Percentiles rank a stretch among this genome's conserved stretches.
These are phyloP conservation scores for Alternaria sp. DNA, from an alignment of 2,329 filamentous ascomycete species.

Conservation along the genomic window DNA sequence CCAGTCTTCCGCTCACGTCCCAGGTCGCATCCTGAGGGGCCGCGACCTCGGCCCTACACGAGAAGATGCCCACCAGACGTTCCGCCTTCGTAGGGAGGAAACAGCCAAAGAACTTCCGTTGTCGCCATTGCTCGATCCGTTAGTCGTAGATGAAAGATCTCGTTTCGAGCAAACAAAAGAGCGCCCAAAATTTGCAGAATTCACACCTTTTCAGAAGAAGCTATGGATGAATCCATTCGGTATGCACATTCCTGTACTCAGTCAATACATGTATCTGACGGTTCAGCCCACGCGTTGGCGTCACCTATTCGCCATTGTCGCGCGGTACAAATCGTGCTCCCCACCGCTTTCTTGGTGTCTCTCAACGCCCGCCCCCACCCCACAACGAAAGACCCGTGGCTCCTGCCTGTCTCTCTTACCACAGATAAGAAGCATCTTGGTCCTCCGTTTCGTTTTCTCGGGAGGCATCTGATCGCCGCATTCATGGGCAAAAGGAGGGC, in stretches of 20 bases:
- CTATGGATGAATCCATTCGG: conserved; percentile 72
- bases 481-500: conserved; percentile 31
- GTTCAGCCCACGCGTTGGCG: conserved; percentile 68
- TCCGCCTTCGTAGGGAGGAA: conserved; percentile 47
- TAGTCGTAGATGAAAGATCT: conserved; percentile 47
- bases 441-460: conserved; percentile 34
- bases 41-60: conserved; percentile 40
- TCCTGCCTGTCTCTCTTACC: conserved; percentile 58
- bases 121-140: conserved; percentile 59
- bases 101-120: conserved; percentile 52
- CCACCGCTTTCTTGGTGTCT: conserved; percentile 69
- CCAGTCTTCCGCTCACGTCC: conserved; percentile 20
- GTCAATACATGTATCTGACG: conserved; percentile 10
- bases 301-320: conserved; percentile 67
- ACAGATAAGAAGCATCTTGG: conserved; percentile 35
- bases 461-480: conserved; percentile 22
- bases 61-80: conserved; percentile 43
- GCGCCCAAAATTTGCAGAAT: conserved; percentile 52
- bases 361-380: conserved; percentile 68
- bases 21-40: conserved; percentile 22
- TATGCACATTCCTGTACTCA: conserved; percentile 41
- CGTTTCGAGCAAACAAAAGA: conserved; percentile 53
- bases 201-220: conserved; percentile 64
- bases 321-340: conserved; percentile 61
- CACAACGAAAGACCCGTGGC: conserved; percentile 63